These are phyloP conservation scores for Lagenidium giganteum DNA, from an alignment of 352 stramenopile species.

Conservation along the genomic window DNA sequence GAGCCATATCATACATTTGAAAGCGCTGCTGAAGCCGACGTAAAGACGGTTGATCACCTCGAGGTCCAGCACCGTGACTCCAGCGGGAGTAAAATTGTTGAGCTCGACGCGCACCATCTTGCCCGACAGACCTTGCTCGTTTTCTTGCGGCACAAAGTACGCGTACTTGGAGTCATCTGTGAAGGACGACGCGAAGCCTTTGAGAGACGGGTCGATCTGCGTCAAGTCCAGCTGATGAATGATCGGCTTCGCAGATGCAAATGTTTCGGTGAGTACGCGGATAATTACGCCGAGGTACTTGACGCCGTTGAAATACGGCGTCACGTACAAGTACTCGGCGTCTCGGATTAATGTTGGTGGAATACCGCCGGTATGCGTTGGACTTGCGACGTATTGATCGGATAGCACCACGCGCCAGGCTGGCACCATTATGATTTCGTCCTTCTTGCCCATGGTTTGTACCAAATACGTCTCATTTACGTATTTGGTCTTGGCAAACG, in stretches of 20 bases:
- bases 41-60: conserved; percentile 37
- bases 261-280: conserved; percentile 49
- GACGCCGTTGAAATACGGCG: conserved; percentile 58
- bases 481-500: conserved; percentile 36
- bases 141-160: conserved; percentile 64
- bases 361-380: conserved; percentile 31
- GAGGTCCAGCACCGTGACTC: conserved; percentile 47
- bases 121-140: conserved; percentile 49
- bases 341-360: conserved; percentile 26
- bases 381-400: conserved; percentile 33
- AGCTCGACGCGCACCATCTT: conserved; percentile 58
- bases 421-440: conserved; percentile 35
- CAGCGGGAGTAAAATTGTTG: conserved; percentile 30
- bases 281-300: conserved; percentile 45
- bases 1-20: conserved; percentile 39
- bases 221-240: conserved; percentile 56
- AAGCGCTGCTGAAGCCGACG: conserved; percentile 58
- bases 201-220: conserved; percentile 28
- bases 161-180: conserved; percentile 40
- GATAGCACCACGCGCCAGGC: conserved; percentile 47
- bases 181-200: conserved; percentile 55
- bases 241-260: conserved; percentile 31
- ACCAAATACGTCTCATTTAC: conserved; percentile 65
- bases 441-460: conserved; percentile 32
- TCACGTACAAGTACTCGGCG: conserved; percentile 67